Percentiles rank a stretch among this genome's conserved stretches.
Conservation (phyloP, 1,139 yeast species). For the Yamadazyma jaroonii region DNA sequence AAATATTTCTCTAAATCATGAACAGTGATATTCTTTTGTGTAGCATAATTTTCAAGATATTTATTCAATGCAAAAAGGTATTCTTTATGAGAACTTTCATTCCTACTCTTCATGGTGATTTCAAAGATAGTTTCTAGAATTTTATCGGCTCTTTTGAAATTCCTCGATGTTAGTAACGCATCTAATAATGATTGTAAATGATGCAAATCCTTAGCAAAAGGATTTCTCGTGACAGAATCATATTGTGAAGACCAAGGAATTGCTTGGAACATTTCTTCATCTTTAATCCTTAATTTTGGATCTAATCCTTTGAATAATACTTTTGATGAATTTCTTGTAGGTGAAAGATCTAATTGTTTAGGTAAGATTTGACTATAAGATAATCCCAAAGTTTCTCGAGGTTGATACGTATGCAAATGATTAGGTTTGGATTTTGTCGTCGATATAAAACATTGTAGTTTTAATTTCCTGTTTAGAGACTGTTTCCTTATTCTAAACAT, state of each 20-base stretch:
- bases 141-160: constrained; percentile 68
- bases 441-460: background rate
- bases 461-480: background rate
- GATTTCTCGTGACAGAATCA: constrained; percentile 43
- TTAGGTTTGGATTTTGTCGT: background rate
- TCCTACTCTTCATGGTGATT: constrained; percentile 29
- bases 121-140: constrained; percentile 55
- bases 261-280: constrained; percentile 12
- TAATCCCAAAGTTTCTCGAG: constrained; percentile 1
- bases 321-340: constrained; percentile 1
- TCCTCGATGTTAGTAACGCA: constrained; percentile 70
- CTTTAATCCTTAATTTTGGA: background rate
- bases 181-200: constrained; percentile 78
- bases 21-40: constrained; percentile 24
- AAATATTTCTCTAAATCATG: constrained; percentile 28
- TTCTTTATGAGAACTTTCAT: constrained; percentile 21
- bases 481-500: constrained; percentile 3
- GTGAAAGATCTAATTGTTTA: background rate
- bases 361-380: constrained; percentile 5
- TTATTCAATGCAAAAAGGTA: constrained; percentile 36
- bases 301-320: constrained; percentile 3
- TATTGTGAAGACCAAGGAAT: constrained; percentile 38
- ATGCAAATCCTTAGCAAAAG: constrained; percentile 54
- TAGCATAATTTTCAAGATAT: constrained; percentile 35
- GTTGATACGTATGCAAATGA: constrained; percentile 1